Evolutionary conservation across 176 grass and related monocot species (phyloP), one percentile per base, ranked within the genome.

Genomic region (Tillandsia fasciculata): DNA sequence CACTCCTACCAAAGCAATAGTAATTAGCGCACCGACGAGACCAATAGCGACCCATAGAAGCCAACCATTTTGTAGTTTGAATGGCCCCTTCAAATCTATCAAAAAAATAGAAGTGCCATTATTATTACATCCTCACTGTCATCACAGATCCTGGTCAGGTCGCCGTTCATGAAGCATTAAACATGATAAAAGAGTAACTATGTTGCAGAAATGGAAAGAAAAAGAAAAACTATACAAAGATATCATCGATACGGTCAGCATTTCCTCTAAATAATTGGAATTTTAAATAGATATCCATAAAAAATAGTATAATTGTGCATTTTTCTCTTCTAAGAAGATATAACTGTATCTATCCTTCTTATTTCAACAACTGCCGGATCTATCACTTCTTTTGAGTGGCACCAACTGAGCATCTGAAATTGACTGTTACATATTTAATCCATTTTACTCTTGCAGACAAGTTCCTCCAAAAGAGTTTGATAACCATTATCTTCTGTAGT

Each of bases 21-120:
- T 74, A 80, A 88, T 58, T 65, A 99, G 12, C 75, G 94, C 89
- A 70, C 69, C 86, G 48, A 93, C 50, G 12, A 99, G 77, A 27
- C 84, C 84, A 81, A 88, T 51, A 74, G 76, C 94, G 82, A 89
- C 84, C 89, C 94, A 99, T 3, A 99, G 74, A 79, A 99, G 79
- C 89, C 94, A 99, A 52, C 94, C 89, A 83, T 87, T 87, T 75
- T 49, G 64, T 57, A 99, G 80, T 74, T 82, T 85, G 74, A 99
- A 99, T 66, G 89, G 89, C 68, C 93, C 77, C 83, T 83, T 87
- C 63, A 92, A 69, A 86, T 93, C 94, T 99, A 81, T 69, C 76
- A 84, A 8, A 33, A 67, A 42, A 28, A 76, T 8, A 78, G 47
- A 26, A 74, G 17, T 65, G 18, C 47, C 27, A 52, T 3, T 3